Evolutionary conservation across 257 asterid genomes (phyloP), one percentile per base, ranked within the genome.

Genomic region (Paulownia fortunei): DNA sequence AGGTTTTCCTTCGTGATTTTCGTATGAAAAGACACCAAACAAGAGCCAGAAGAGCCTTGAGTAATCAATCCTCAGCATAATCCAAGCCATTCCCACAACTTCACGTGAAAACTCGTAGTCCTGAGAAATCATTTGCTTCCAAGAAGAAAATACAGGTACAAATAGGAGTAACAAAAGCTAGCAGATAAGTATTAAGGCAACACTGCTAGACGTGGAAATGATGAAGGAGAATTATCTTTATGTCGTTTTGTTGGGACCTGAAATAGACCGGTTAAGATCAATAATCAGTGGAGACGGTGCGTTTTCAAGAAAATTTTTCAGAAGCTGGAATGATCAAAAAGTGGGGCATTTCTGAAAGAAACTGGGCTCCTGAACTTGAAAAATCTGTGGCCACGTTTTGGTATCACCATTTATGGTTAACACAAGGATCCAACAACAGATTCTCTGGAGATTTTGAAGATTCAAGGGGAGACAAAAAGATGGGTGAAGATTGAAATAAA

Each of bases 1-100:
- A 84, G 93, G 97, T 78, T 88, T 88, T 82, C 98, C 97, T 83
- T 89, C 91, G 79, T 89, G 96, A 79, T 93, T 91, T 79, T 91
- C 97, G 66, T 88, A 91, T 5, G 97, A 88, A 74, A 89, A 92
- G 64, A 93, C 84, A 27, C 98, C 89, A 63, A 91, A 88, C 24
- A 89, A 75, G 6, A 91, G 80, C 96, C 98, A 89, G 86, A 88
- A 93, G 5, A 91, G 88, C 83, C 94, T 89, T 0, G 97, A 91
- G 86, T 88, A 93, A 76, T 91, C 94, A 47, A 93, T 91, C 73
- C 97, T 81, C 9, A 88, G 88, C 96, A 91, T 84, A 68, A 92
- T 91, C 96, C 97, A 91, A 79, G 81, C 82, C 92, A 91, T 91
- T 66, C 82, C 90, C 54, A 85, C 64, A 24, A 80, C 88, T 63